Percentiles rank a stretch among this genome's conserved stretches.
Conservation (phyloP, 1,284 basidiomycete species). For the Anthracocystis walkeri region DNA sequence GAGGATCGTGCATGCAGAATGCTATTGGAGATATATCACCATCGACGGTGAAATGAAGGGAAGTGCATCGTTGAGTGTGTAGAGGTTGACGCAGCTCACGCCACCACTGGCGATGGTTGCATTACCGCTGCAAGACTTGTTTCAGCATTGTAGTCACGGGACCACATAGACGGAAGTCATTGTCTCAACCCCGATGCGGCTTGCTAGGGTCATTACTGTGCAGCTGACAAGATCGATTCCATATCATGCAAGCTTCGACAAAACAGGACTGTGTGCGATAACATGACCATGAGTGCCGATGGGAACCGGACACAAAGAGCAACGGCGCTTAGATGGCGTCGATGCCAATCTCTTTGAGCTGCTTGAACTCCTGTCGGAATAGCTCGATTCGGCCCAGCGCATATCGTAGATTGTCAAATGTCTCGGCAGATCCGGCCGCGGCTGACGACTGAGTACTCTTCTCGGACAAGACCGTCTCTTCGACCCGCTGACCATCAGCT, state of each 20-base stretch:
- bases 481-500: conserved; percentile 27
- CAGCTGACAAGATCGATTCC: too few relatives aligned
- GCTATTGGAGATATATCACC: neutral
- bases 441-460: conserved; percentile 5
- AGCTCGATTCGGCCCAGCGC: conserved; percentile 63
- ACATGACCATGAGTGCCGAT: too few relatives aligned
- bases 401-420: conserved; percentile 65
- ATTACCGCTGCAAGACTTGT: conserved; percentile 66
- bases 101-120: conserved; percentile 67
- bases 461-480: conserved; percentile 31
- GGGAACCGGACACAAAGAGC: neutral
- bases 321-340: conserved; percentile 26
- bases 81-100: conserved; percentile 63
- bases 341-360: conserved; percentile 36
- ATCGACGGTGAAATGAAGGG: conserved; percentile 7
- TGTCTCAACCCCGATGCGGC: too few relatives aligned
- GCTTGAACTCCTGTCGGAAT: conserved; percentile 57
- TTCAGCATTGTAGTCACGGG: conserved; percentile 50
- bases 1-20: too few relatives aligned
- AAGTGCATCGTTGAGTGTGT: conserved; percentile 19
- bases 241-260: too few relatives aligned
- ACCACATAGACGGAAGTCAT: too few relatives aligned
- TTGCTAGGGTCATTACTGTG: too few relatives aligned
- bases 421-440: conserved; percentile 50
- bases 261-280: too few relatives aligned